Evolutionary conservation across 2,329 filamentous ascomycete species (phyloP).

Genomic region (Diplodia mutila): DNA sequence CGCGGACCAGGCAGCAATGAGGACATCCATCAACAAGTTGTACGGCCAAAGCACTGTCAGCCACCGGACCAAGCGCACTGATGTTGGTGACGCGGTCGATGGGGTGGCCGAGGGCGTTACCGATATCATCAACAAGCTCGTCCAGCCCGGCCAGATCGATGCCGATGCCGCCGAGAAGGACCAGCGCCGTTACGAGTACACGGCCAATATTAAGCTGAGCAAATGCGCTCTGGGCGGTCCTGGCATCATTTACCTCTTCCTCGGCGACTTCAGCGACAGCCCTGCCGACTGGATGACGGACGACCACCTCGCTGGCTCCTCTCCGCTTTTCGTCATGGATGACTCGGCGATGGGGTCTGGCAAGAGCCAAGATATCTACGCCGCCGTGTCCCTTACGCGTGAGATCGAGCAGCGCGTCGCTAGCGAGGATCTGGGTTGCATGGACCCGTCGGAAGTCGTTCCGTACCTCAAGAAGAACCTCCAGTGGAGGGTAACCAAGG

Average conservation of each 20-base stretch:
- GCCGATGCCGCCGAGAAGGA: conserved; percentile 43
- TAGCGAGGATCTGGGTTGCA: conserved; percentile 38
- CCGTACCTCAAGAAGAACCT: conserved; percentile 33
- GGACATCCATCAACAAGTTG: conserved; percentile 62
- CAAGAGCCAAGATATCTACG: conserved; percentile 32
- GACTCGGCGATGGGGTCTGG: neutral
- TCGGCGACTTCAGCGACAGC: conserved; percentile 56
- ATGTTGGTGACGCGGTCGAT: neutral
- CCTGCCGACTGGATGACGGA: conserved; percentile 56
- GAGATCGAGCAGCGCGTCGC: conserved; percentile 43
- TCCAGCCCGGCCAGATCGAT: conserved; percentile 31
- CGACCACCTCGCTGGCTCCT: conserved; percentile 63
- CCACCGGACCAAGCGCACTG: conserved; percentile 30
- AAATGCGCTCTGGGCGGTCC: conserved; percentile 64
- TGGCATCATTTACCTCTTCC: conserved; percentile 70
- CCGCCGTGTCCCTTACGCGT: conserved; percentile 51
- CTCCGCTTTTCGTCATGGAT: conserved; percentile 51
- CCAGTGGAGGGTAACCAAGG: conserved; percentile 33
- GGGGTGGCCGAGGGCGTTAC: conserved; percentile 16
- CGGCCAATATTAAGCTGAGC: conserved; percentile 66
- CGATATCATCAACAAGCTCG: conserved; percentile 26
- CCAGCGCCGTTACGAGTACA: conserved; percentile 60
- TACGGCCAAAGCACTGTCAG: conserved; percentile 55
- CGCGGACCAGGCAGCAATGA: conserved; percentile 41
- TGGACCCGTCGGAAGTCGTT: conserved; percentile 33